Evolutionary conservation across 176 grass and related monocot species (phyloP).

Genomic region (Oryza brachyantha): DNA sequence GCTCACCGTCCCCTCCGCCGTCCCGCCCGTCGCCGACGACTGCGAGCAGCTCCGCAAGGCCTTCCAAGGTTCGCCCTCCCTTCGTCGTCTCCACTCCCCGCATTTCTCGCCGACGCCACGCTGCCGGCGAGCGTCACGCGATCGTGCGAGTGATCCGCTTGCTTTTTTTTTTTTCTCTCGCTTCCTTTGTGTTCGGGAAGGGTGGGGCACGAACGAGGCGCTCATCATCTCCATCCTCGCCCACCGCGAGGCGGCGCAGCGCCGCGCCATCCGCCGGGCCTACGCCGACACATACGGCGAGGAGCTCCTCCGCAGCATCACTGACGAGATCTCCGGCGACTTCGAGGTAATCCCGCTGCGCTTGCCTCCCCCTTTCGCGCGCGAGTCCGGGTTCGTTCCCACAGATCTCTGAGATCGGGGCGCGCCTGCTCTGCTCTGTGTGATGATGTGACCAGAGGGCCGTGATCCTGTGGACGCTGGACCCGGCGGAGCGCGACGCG

Average conservation of each 20-base stretch:
- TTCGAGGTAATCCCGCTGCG: constrained; percentile 65
- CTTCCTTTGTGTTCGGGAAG: constrained; percentile 21
- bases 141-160: constrained; percentile 7
- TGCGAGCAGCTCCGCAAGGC: constrained; percentile 85
- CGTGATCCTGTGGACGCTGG: constrained; percentile 85
- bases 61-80: constrained; percentile 52
- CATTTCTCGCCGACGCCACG: not conserved
- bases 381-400: not conserved
- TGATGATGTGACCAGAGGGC: constrained; percentile 47
- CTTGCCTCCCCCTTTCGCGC: not conserved
- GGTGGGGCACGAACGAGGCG: constrained; percentile 88
- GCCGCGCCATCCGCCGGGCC: constrained; percentile 61
- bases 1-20: constrained; percentile 50
- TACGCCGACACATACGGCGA: constrained; percentile 71
- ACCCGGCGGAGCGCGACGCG: constrained; percentile 80
- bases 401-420: constrained; percentile 13
- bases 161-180: not conserved
- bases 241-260: constrained; percentile 76
- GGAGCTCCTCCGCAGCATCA: constrained; percentile 83
- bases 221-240: constrained; percentile 92
- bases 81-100: not conserved
- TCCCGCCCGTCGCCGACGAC: constrained; percentile 67
- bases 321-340: constrained; percentile 82
- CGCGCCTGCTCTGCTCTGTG: not conserved
- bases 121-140: not conserved